These are phyloP conservation scores for Coleophoma crateriformis DNA, from an alignment of 2,329 filamentous ascomycete species.

Conservation along the genomic window DNA sequence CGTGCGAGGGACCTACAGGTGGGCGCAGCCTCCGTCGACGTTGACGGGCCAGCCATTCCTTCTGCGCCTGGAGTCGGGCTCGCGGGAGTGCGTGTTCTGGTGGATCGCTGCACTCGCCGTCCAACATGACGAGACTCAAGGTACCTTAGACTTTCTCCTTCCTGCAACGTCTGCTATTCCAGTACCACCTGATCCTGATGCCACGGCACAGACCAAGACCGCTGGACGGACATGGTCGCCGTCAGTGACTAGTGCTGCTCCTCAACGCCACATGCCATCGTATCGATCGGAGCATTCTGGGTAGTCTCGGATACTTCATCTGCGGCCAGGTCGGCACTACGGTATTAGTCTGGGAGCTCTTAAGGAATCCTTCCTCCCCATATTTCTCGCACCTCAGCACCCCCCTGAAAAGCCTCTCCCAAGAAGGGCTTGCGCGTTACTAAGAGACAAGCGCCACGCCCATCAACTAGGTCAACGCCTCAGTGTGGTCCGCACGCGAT, in stretches of 20 bases:
- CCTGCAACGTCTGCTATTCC: constrained; percentile 9
- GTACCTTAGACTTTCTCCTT: not conserved
- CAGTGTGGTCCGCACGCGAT: constrained; percentile 12
- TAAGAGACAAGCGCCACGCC: constrained; percentile 14
- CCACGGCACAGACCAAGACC: constrained; percentile 9
- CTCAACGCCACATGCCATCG: constrained; percentile 10
- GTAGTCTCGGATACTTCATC: too few species aligned
- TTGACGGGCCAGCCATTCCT: not conserved
- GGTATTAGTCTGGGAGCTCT: too few species aligned
- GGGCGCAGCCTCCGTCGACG: constrained; percentile 10
- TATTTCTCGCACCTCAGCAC: constrained; percentile 7
- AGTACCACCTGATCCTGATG: not conserved
- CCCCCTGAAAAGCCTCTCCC: constrained; percentile 4
- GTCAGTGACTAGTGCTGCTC: not conserved
- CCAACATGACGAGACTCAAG: not conserved
- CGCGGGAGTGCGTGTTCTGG: not conserved
- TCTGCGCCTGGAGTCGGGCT: not conserved
- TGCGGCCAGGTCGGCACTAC: too few species aligned
- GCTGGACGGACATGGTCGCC: not conserved
- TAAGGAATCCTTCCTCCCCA: not conserved
- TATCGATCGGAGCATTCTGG: too few species aligned
- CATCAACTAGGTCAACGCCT: constrained; percentile 10
- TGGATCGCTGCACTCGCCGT: not conserved
- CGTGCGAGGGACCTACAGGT: constrained; percentile 11
- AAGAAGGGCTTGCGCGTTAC: constrained; percentile 16